Percentiles rank a stretch among this genome's conserved stretches.
phyloP scores from a whole-genome alignment of 805 yeast genomes.

The Zygoascus biomembranicola region DNA sequence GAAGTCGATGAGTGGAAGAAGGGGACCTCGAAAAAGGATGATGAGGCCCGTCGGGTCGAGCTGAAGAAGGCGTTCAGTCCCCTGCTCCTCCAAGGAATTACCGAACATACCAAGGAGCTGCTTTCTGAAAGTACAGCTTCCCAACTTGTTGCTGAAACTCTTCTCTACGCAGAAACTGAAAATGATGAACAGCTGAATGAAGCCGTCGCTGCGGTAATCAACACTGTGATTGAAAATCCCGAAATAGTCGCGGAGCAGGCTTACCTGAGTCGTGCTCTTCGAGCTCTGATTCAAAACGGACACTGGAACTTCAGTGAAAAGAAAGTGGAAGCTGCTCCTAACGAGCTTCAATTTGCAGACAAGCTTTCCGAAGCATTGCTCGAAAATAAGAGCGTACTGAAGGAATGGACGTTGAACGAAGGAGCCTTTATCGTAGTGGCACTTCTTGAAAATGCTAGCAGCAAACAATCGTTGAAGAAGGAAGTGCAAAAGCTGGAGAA shows the following conservation, averaged over 20 bases:
- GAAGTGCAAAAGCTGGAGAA: slow-evolving; percentile 43
- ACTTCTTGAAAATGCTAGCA: slow-evolving; percentile 53
- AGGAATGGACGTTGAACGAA: slow-evolving; percentile 59
- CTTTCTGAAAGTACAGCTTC: slow-evolving; percentile 70
- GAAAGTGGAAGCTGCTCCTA: slow-evolving; percentile 40
- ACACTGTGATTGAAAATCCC: slow-evolving; percentile 23
- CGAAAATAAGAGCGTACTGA: slow-evolving; percentile 36
- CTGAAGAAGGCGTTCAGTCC: slow-evolving; percentile 59
- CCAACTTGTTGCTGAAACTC: slow-evolving; percentile 71
- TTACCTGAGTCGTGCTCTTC: slow-evolving; percentile 62
- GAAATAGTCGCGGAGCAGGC: slow-evolving; percentile 48
- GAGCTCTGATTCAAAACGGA: slow-evolving; percentile 76
- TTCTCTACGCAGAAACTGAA: slow-evolving; percentile 47
- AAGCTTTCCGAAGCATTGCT: background rate
- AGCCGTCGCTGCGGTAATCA: slow-evolving; percentile 47
- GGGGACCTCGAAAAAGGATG: slow-evolving; percentile 79
- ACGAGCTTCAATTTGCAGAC: slow-evolving; percentile 26
- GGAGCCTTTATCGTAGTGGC: slow-evolving; percentile 81
- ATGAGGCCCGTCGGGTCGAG: slow-evolving; percentile 65
- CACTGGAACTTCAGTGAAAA: slow-evolving; percentile 66
- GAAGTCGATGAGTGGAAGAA: slow-evolving; percentile 53
- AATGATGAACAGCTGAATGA: slow-evolving; percentile 33
- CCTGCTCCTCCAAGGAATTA: slow-evolving; percentile 47
- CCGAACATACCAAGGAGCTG: slow-evolving; percentile 42
- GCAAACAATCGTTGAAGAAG: slow-evolving; percentile 32